Base-by-base conservation (phyloP, 192 early-diverging fungal species). In the Backusella sp. region DNA sequence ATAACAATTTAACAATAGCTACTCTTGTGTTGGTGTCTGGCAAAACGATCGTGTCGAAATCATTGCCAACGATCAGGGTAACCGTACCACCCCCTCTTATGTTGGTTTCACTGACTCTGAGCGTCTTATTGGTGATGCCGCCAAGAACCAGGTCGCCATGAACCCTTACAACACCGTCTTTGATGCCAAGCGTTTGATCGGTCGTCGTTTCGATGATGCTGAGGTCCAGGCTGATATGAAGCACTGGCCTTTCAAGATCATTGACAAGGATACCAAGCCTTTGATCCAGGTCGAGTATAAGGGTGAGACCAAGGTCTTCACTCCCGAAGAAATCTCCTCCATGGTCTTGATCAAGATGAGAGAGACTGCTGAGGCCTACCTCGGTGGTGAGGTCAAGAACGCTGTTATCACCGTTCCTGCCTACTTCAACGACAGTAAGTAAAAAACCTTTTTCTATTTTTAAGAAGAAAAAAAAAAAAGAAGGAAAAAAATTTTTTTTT, bases 221-320 rank as follows among this genome's bases (percentile, higher is more conserved):
- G 97, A 97, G 79, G 98, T 99, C 68, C 97, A 99, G 88, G 90
- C 94, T 62, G 98, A 99, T 85, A 99, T 99, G 95, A 98, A 99
- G 93, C 95, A 96, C 91, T 97, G 93, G 92, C 90, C 94, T 28
- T 98, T 97, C 92, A 94, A 94, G 84, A 90, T 98, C 81, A 79
- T 98, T 82, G 86, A 93, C 80, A 91, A 94, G 85, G 93, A 86
- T 39, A 84, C 86, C 86, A 98, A 99, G 93, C 98, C 98, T 26
- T 82, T 88, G 68, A 94, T 99, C 85, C 88, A 96, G 86, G 87
- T 95, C 68, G 96, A 97, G 77, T 96, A 91, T 91, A 96, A 98
- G 93, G 98, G 96, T 72, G 98, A 99, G 87, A 93, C 85, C 80
- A 98, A 98, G 91, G 84, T 84, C 28, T 99, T 99, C 88, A 94